Percentiles rank a stretch among this genome's conserved stretches.
These are phyloP conservation scores for Aquilaria malaccensis DNA, from an alignment of 345 rosid species.

Conservation along the genomic window DNA sequence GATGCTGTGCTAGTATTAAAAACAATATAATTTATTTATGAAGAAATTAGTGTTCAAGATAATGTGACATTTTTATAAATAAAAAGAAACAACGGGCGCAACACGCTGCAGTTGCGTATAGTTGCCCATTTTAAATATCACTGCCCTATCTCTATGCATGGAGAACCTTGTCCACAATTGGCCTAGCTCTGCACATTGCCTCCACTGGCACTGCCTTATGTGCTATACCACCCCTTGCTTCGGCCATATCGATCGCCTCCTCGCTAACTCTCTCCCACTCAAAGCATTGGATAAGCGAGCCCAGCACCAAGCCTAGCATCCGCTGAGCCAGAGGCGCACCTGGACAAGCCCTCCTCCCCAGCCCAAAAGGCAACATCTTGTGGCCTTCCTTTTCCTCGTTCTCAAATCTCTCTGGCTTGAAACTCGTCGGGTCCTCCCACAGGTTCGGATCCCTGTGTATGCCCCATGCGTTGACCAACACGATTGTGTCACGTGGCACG, in stretches of 20 bases:
- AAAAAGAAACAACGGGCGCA: no score
- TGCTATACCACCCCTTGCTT: conserved; percentile 30
- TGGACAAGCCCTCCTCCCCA: conserved; percentile 49
- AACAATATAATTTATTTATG: no score
- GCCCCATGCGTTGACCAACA: conserved; percentile 45
- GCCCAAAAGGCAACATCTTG: conserved; percentile 37
- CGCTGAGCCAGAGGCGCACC: conserved; percentile 35
- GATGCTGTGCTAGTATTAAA: no score
- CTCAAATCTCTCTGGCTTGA: conserved; percentile 47
- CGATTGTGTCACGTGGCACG: conserved; percentile 32
- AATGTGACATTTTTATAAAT: no score
- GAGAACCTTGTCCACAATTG: conserved; percentile 3
- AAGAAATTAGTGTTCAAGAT: no score
- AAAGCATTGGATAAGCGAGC: conserved; percentile 40
- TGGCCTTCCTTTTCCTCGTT: conserved; percentile 8
- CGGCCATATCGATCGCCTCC: conserved; percentile 30
- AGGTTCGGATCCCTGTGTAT: conserved; percentile 36
- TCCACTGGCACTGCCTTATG: conserved; percentile 32
- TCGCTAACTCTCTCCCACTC: conserved; percentile 39
- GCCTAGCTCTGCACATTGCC: conserved; percentile 36
- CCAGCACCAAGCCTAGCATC: conserved; percentile 27
- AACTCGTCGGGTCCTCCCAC: conserved; percentile 37
- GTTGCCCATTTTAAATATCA: no score
- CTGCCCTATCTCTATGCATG: no score
- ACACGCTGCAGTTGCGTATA: no score